Conservation (phyloP, 345 rosid genomes). For the Combretum micranthum region DNA sequence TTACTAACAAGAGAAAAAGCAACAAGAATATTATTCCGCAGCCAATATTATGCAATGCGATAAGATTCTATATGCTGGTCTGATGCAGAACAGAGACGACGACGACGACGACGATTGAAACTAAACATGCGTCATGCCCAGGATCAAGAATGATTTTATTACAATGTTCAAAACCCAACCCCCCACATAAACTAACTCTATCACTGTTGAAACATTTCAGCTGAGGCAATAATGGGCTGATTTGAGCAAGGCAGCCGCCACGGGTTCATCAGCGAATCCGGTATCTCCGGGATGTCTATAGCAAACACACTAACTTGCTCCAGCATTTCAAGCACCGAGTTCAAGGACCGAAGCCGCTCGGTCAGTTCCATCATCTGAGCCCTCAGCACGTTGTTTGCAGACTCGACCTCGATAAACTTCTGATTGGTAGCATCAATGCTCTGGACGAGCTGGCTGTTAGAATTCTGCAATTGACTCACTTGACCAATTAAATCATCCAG, state of each 20-base stretch:
- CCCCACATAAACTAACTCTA: too few species aligned
- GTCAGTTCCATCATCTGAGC: slow-evolving; percentile 66
- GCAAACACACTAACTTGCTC: slow-evolving; percentile 49
- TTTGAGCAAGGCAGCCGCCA: slow-evolving; percentile 54
- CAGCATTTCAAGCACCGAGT: slow-evolving; percentile 31
- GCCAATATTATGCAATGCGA: too few species aligned
- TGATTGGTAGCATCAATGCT: slow-evolving; percentile 21
- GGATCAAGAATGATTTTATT: background rate
- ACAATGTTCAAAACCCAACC: background rate
- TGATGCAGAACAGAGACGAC: background rate
- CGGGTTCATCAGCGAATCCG: slow-evolving; percentile 43
- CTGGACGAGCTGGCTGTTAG: slow-evolving; percentile 29
- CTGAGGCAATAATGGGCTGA: slow-evolving; percentile 43
- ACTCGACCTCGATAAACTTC: slow-evolving; percentile 41
- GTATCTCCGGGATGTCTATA: slow-evolving; percentile 69
- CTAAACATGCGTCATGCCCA: background rate
- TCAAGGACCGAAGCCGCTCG: slow-evolving; percentile 44
- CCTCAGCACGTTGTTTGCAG: slow-evolving; percentile 57
- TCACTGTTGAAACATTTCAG: slow-evolving; percentile 38
- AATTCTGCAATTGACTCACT: slow-evolving; percentile 38
- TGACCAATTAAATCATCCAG: slow-evolving; percentile 54
- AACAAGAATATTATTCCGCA: background rate
- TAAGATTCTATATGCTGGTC: too few species aligned
- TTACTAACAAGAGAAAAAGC: background rate
- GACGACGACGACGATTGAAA: background rate